Evolutionary conservation across 192 early-diverging fungal species (phyloP).

Genomic region (Funneliformis geosporum): DNA sequence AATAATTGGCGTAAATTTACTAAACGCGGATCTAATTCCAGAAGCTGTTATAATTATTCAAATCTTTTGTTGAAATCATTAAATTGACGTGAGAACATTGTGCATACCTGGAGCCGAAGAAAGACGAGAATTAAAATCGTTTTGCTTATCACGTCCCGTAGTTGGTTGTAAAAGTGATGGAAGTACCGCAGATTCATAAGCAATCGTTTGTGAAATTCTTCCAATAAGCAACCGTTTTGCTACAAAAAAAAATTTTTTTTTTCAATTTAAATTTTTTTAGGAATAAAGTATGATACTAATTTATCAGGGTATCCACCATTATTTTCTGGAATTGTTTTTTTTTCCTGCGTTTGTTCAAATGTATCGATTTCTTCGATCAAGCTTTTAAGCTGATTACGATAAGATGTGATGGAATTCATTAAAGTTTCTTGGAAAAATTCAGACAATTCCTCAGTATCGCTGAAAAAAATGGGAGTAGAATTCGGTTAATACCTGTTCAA

Average conservation of each 20-base stretch:
- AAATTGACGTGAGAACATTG: no score
- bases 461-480: background rate
- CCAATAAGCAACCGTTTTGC: constrained; percentile 26
- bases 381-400: constrained; percentile 15
- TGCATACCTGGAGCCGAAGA: constrained; percentile 13
- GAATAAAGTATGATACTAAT: background rate
- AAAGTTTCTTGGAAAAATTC: constrained; percentile 22
- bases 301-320: constrained; percentile 2
- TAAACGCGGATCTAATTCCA: constrained; percentile 41
- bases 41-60: constrained; percentile 16
- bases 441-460: constrained; percentile 12
- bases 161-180: background rate
- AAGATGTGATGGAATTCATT: constrained; percentile 9
- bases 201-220: constrained; percentile 24
- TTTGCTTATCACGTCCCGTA: constrained; percentile 1
- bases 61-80: background rate
- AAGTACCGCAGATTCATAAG: constrained; percentile 10
- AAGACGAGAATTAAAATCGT: background rate
- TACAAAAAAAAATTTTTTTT: constrained; percentile 2
- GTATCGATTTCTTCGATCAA: constrained; percentile 7
- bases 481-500: background rate
- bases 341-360: background rate
- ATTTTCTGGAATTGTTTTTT: background rate
- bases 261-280: background rate
- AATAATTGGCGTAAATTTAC: constrained; percentile 36